These are phyloP conservation scores for Trypanosoma grayi DNA, from an alignment of 208 protist genomes.

Conservation along the genomic window DNA sequence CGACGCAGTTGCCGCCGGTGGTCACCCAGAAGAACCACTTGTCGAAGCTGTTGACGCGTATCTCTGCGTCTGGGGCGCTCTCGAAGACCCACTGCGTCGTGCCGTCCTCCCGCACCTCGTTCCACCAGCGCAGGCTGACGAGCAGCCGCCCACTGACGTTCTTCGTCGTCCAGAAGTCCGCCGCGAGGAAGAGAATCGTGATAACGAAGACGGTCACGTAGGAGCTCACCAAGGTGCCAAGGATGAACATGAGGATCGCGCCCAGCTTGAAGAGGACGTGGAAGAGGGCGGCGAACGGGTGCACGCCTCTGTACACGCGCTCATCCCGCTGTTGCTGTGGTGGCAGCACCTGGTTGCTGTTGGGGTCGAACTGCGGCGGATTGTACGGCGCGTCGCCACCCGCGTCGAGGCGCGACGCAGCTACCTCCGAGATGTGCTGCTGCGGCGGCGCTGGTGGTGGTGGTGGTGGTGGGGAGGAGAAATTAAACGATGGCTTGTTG, in stretches of 20 bases:
- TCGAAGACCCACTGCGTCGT: constrained; percentile 93
- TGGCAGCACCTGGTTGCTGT: constrained; percentile 4
- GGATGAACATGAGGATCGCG: constrained; percentile 81
- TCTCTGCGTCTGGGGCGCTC: constrained; percentile 61
- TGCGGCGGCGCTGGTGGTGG: neutral
- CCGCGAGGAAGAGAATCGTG: constrained; percentile 81
- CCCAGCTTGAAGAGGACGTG: constrained; percentile 86
- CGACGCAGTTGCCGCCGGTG: constrained; percentile 37
- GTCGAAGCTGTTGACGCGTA: constrained; percentile 74
- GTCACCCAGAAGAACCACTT: constrained; percentile 84
- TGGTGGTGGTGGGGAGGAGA: neutral
- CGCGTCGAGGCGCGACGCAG: neutral
- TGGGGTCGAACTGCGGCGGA: constrained; percentile 1
- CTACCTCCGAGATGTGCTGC: too few relatives aligned
- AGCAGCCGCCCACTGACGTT: constrained; percentile 94
- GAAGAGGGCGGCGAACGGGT: constrained; percentile 83
- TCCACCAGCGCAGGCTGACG: constrained; percentile 94
- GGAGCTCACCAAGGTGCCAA: constrained; percentile 56
- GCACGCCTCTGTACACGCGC: constrained; percentile 72
- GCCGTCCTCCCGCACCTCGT: constrained; percentile 92
- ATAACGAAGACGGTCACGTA: constrained; percentile 87
- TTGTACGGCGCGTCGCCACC: neutral
- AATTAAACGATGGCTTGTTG: constrained; percentile 5
- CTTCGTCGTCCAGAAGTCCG: constrained; percentile 96
- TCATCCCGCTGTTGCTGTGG: constrained; percentile 16